Evolutionary conservation across 176 grass and related monocot genomes (phyloP).

Genomic region (Elymus sibiricus): DNA sequence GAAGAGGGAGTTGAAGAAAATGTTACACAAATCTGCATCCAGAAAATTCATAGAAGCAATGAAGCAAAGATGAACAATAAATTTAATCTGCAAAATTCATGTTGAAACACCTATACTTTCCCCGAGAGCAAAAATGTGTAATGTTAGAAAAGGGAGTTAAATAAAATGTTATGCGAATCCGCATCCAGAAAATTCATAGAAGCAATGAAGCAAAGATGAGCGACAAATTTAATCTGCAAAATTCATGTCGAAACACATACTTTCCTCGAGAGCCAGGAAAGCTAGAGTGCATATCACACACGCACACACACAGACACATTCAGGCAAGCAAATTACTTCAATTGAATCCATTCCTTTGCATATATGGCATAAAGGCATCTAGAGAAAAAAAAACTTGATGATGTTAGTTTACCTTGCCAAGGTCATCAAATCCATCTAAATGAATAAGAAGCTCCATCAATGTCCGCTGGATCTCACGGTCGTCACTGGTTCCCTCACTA

Average conservation of each 20-base stretch:
- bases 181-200: neutral
- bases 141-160: neutral
- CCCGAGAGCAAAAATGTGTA: neutral
- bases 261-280: neutral
- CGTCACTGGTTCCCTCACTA: too few species aligned
- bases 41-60: neutral
- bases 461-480: too few species aligned
- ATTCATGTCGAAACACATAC: neutral
- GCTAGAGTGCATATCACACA: neutral
- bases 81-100: constrained; percentile 6
- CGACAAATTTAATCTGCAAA: neutral
- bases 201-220: neutral
- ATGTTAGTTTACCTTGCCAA: too few species aligned
- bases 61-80: neutral
- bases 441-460: too few species aligned
- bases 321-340: too few species aligned
- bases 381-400: too few species aligned
- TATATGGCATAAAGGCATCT: too few species aligned
- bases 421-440: too few species aligned
- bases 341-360: too few species aligned
- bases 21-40: neutral
- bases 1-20: neutral
- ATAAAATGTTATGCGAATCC: neutral
- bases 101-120: neutral
- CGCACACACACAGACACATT: too few species aligned